Percentiles rank a stretch among this genome's conserved stretches.
These are phyloP conservation scores for Tulasnella sp. DNA, from an alignment of 768 basidiomycete genomes.

Conservation along the genomic window DNA sequence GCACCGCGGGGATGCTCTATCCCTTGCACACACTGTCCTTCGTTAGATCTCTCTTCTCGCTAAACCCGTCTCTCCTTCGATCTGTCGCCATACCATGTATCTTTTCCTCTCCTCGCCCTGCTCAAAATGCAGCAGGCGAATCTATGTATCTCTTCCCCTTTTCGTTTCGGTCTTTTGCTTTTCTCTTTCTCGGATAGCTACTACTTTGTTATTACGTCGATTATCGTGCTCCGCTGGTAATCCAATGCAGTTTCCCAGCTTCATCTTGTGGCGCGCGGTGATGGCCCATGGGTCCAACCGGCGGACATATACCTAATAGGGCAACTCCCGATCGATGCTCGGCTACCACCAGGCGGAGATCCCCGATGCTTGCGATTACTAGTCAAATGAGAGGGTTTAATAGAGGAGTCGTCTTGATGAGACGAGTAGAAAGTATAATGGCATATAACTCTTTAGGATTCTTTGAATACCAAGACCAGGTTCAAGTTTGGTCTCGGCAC, in stretches of 20 bases:
- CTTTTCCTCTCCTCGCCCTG: background rate
- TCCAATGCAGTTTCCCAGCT: background rate
- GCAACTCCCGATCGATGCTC: background rate
- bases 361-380: background rate
- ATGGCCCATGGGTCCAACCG: background rate
- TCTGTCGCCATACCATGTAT: constrained; percentile 5
- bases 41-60: background rate
- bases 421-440: background rate
- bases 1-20: background rate
- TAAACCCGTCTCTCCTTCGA: background rate
- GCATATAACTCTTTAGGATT: background rate
- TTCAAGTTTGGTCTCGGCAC: background rate
- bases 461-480: background rate
- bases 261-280: background rate
- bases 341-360: background rate
- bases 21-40: background rate
- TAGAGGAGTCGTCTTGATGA: background rate
- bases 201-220: constrained; percentile 12
- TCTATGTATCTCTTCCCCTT: background rate
- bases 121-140: background rate
- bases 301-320: background rate
- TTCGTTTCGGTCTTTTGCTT: background rate
- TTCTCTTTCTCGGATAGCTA: background rate
- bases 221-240: background rate
- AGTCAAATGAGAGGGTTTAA: background rate